Percentiles rank a stretch among this genome's conserved stretches.
Evolutionary conservation across 192 early-diverging fungal genomes (phyloP).

Genomic region (Coemansia sp.): DNA sequence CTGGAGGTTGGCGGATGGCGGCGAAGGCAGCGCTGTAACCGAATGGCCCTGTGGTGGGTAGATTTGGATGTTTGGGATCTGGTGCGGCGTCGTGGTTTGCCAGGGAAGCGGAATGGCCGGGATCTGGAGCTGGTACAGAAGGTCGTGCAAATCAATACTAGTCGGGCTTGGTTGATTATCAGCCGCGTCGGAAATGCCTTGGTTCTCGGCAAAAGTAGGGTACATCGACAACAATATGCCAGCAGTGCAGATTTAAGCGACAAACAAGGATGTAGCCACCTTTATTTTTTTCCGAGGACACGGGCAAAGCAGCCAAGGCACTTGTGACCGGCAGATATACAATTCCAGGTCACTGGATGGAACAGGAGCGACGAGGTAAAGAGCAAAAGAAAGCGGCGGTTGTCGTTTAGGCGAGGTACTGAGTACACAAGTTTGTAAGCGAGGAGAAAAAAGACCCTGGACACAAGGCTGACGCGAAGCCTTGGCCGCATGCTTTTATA

Average conservation of each 20-base stretch:
- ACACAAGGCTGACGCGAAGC: neutral
- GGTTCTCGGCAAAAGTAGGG: constrained; percentile 4
- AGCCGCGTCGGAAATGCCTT: constrained; percentile 1
- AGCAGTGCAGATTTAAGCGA: constrained; percentile 5
- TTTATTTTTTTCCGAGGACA: neutral
- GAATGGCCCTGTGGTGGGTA: neutral
- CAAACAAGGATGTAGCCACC: constrained; percentile 2
- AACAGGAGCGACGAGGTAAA: neutral
- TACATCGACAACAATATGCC: neutral
- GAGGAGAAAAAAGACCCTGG: neutral
- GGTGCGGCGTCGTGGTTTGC: neutral
- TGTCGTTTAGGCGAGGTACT: neutral
- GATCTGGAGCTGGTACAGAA: neutral
- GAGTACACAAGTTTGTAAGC: neutral
- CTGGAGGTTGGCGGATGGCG: neutral
- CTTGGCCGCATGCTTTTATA: constrained; percentile 1
- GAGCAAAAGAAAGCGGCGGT: neutral
- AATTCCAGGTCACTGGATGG: neutral
- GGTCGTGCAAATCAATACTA: neutral
- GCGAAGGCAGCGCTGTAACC: neutral
- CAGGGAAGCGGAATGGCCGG: neutral
- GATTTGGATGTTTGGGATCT: neutral
- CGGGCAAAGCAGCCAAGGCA: neutral
- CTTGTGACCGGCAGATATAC: neutral
- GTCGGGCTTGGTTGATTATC: neutral